Percentiles rank a stretch among this genome's conserved stretches.
Conservation (phyloP, 2,329 filamentous ascomycete genomes). For the Onygenales sp. region DNA sequence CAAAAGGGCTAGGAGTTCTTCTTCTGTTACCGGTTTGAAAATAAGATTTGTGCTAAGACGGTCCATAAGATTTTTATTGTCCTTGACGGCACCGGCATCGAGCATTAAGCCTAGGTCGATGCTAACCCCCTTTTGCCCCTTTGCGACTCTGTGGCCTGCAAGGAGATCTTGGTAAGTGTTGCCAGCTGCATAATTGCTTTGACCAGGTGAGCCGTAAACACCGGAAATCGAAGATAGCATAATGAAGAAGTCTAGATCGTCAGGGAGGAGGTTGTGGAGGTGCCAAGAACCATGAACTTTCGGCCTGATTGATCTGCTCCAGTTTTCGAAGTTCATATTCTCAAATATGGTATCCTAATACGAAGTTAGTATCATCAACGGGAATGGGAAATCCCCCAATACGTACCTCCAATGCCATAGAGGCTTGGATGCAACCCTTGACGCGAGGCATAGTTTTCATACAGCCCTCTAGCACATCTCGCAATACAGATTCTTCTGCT, state of each 20-base stretch:
- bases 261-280: slow-evolving; percentile 9
- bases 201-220: slow-evolving; percentile 2
- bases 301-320: slow-evolving; percentile 14
- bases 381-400: slow-evolving; percentile 1
- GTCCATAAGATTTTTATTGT: neutral
- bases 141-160: slow-evolving; percentile 9
- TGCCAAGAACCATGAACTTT: slow-evolving; percentile 21
- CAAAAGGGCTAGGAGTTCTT: slow-evolving; percentile 16
- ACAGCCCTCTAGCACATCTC: neutral
- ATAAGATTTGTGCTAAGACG: slow-evolving; percentile 5
- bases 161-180: slow-evolving; percentile 10
- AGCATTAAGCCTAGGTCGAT: slow-evolving; percentile 3
- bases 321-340: slow-evolving; percentile 8
- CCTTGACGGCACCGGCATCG: neutral
- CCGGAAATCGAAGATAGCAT: slow-evolving; percentile 7
- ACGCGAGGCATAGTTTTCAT: slow-evolving; percentile 10
- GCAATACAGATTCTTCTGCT: neutral
- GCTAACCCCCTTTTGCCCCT: slow-evolving; percentile 1
- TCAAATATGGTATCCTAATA: slow-evolving; percentile 7
- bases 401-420: slow-evolving; percentile 11
- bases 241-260: slow-evolving; percentile 15
- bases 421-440: slow-evolving; percentile 14
- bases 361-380: neutral
- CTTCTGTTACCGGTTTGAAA: slow-evolving; percentile 11
- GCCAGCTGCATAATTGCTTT: slow-evolving; percentile 9